Evolutionary conservation across 2,329 filamentous ascomycete genomes (phyloP), one percentile per base, ranked within the genome.

Genomic region (Claviceps sp.): DNA sequence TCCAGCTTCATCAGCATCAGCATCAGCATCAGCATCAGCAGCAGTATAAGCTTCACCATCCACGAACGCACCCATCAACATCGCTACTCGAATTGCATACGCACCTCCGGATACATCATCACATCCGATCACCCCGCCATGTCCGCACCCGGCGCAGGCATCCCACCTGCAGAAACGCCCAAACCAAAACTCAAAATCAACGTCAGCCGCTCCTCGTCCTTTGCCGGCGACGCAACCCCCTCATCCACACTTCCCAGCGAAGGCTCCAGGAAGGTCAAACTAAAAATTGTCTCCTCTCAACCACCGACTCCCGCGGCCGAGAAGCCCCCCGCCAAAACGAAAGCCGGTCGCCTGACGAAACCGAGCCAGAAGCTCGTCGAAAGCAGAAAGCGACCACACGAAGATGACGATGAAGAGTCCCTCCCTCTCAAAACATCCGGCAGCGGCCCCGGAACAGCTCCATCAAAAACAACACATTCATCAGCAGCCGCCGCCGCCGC

Each of bases 321-420:
- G 14, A 53, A 59, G 20, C 45, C 38, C 4, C 49, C 52, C 2
- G 38, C 54, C 44, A 82, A 76, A 62, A 81, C 78, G 2, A 84
- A 84, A 60, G 76, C 79, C 14, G 79, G 78, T 13, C 69, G 79
- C 45, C 71, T 77, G 26, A 70, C 77, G 14, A 84, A 81, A 57
- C 79, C 81, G 5, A 79, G 76, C 8, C 72, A 76, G 48, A 79
- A 79, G 59, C 65, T 77, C 47, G 65, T 76, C 49, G 75, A 78
- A 55, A 74, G 72, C 55, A 83, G 81, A 68, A 84, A 85, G 68
- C 76, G 79, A 40, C 66, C 70, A n/a, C 74, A 75, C 55, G 74
- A 79, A 45, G 75, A 79, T 38, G 75, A 77, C 16, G 74, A 75
- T 49, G 75, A 76, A 40, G 62, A 64, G 40, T 61, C 64, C 42